Conservation (phyloP, 2,329 filamentous ascomycete species). For the Dryadomyces sulphureus region DNA sequence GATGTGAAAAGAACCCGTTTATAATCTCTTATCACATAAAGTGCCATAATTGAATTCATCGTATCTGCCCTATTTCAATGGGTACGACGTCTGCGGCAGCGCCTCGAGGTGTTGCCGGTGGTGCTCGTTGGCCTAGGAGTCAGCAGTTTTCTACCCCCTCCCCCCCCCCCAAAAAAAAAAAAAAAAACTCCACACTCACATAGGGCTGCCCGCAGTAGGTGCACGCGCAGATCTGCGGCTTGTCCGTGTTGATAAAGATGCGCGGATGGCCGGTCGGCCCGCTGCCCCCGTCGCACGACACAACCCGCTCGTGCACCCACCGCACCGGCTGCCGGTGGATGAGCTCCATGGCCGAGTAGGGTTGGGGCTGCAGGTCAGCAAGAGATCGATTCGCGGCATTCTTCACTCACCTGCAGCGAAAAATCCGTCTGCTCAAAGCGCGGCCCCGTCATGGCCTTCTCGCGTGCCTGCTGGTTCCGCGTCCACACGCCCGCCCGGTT, state of each 20-base stretch:
- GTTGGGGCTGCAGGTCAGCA: slow-evolving; percentile 55
- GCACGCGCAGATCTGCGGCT: slow-evolving; percentile 78
- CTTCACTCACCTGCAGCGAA: slow-evolving; percentile 79
- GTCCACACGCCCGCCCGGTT: slow-evolving; percentile 77
- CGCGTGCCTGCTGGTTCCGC: slow-evolving; percentile 66
- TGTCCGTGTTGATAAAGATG: slow-evolving; percentile 97
- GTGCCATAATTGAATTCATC: background rate
- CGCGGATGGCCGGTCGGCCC: slow-evolving; percentile 80
- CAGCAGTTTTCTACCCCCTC: no score
- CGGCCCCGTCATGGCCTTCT: slow-evolving; percentile 79
- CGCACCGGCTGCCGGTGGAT: slow-evolving; percentile 90
- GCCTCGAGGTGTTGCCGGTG: slow-evolving; percentile 75
- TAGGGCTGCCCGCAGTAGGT: slow-evolving; percentile 89
- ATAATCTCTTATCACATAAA: background rate
- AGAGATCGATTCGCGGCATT: no score
- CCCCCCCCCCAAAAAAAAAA: background rate
- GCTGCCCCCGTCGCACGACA: slow-evolving; percentile 84
- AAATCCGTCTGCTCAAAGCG: slow-evolving; percentile 97
- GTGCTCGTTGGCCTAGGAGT: slow-evolving; percentile 67
- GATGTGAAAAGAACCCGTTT: background rate
- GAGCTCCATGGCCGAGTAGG: slow-evolving; percentile 81
- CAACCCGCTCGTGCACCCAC: slow-evolving; percentile 73
- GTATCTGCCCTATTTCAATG: slow-evolving; percentile 32
- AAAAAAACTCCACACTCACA: slow-evolving; percentile 38
- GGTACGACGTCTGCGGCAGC: slow-evolving; percentile 66